Evolutionary conservation across 345 rosid genomes (phyloP).

Genomic region (Salix viminalis): DNA sequence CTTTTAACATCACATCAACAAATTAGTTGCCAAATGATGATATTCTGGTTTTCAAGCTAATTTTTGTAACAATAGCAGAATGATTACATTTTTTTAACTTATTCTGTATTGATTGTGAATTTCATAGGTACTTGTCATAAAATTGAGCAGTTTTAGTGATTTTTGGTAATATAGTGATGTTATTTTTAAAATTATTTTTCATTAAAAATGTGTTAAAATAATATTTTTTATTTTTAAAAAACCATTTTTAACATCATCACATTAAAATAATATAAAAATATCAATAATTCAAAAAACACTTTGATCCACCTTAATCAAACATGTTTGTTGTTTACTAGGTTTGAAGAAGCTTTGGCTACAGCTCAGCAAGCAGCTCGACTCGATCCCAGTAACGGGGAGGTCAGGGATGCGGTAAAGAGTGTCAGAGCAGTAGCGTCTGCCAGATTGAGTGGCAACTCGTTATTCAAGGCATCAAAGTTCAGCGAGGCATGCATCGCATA

Average conservation of each 20-base stretch:
- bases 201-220: no score
- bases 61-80: background rate
- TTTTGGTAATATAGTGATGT: no score
- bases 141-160: background rate
- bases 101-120: background rate
- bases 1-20: background rate
- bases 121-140: background rate
- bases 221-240: no score
- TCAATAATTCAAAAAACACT: no score
- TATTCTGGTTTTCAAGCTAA: background rate
- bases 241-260: no score
- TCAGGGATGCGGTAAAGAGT: slow-evolving; percentile 31
- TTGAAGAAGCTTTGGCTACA: slow-evolving; percentile 67
- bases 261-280: no score
- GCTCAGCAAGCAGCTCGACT: slow-evolving; percentile 70
- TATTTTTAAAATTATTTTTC: no score
- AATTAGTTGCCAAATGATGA: background rate
- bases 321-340: slow-evolving; percentile 31
- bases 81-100: background rate
- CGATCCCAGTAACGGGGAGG: slow-evolving; percentile 63
- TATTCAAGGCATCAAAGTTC: slow-evolving; percentile 60
- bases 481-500: slow-evolving; percentile 61
- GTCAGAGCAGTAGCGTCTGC: slow-evolving; percentile 58
- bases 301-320: background rate
- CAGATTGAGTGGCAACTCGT: slow-evolving; percentile 65